These are phyloP conservation scores for Pelargonium cotyledonis DNA, from an alignment of 441 rosid genomes.

Conservation along the genomic window DNA sequence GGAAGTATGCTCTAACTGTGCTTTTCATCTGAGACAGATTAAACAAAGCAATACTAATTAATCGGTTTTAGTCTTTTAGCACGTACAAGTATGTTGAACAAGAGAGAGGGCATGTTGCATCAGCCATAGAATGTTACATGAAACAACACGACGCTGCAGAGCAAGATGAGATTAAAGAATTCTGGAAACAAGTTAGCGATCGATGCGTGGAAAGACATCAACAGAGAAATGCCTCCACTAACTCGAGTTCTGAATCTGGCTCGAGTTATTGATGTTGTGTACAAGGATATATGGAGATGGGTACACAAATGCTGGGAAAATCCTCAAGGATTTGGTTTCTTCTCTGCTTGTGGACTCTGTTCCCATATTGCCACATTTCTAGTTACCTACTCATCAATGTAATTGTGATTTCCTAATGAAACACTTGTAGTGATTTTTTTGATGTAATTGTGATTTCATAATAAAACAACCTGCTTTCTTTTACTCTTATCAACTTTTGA, in stretches of 20 bases:
- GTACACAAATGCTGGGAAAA: background rate
- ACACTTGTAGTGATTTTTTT: too few species aligned
- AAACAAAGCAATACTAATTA: too few species aligned
- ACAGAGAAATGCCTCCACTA: slow-evolving; percentile 20
- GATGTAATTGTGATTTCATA: too few species aligned
- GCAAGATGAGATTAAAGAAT: slow-evolving; percentile 17
- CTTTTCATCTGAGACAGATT: background rate
- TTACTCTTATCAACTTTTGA: too few species aligned
- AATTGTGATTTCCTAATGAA: too few species aligned
- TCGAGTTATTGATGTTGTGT: slow-evolving; percentile 13
- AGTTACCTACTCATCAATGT: too few species aligned
- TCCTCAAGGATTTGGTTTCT: slow-evolving; percentile 6
- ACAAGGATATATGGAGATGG: slow-evolving; percentile 23
- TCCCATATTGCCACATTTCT: background rate
- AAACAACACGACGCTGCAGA: slow-evolving; percentile 19
- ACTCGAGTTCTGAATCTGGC: slow-evolving; percentile 17
- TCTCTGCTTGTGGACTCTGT: slow-evolving; percentile 14
- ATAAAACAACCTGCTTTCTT: too few species aligned
- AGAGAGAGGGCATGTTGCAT: too few species aligned
- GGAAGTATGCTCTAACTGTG: background rate
- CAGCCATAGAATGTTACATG: slow-evolving; percentile 22
- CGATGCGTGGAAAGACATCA: slow-evolving; percentile 32
- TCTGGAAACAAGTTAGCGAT: slow-evolving; percentile 12
- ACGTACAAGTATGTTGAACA: too few species aligned
- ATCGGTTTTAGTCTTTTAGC: too few species aligned